Base-by-base conservation (phyloP, 1,284 basidiomycete genomes). In the Tilletia setariae region DNA sequence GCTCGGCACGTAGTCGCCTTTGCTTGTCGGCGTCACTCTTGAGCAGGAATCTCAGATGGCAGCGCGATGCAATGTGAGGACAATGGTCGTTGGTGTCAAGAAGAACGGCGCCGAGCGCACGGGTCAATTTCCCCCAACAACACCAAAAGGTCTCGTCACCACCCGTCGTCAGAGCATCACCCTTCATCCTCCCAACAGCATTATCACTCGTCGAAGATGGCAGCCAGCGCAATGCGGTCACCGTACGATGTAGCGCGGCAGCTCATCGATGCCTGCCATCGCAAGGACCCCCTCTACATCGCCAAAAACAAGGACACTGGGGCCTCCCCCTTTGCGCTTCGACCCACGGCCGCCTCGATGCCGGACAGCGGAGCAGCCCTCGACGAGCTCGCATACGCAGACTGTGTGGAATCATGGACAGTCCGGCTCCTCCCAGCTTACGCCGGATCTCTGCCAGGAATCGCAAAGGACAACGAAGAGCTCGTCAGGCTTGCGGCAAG, bases 351-450 rank as follows among this genome's bases (percentile, higher is more conserved):
- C 16, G 16, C 46, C 16, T 53, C 44, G 61, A 64, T 13, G 6
- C 16, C 16, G 35, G 23, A 28, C 1, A 13, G 21, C 61, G 66
- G 67, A 32, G 66, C 61, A 51, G 72, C 70, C 49, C 67, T 76
- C 61, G 75, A 79, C 67, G 79, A 81, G 70, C 71, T 80, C 1
- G 63, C 67, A 25, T 81, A 81, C 63, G 79, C 80, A 32, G 80
- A 81, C 43, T 67, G 68, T 2, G 72, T 81, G 64, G 80, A 76
- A 63, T n/a, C 51, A 4, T 75, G 74, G 71, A 46, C 68, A 25
- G 23, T 44, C 21, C 7, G 28, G 62, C 63, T 70, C 16, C 9
- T 67, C 21, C 56, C 56, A 53, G 53, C 65, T 56, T 63, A 25
- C 63, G 53, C 40, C 9, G 47, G 23, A 35, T 67, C 69, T 68